Base-by-base conservation (phyloP, 345 rosid species). In the Rhodamnia argentea region DNA sequence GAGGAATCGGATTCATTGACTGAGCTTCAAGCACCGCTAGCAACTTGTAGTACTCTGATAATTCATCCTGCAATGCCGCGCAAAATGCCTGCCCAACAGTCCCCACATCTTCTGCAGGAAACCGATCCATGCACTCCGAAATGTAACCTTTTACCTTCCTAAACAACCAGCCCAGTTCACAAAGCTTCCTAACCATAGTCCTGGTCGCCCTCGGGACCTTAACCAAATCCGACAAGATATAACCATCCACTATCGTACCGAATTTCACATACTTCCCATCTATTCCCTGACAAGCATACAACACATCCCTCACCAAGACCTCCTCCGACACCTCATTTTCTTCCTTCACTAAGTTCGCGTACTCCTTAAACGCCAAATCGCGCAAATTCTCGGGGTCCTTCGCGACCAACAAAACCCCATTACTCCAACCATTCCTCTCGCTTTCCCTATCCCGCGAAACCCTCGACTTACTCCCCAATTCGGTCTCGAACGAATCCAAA, bases 131-230 rank as follows among this genome's bases (percentile, higher is more conserved):
- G 84, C 97, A 91, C 87, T 94, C 98, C 0, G 94, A 92, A 50
- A 95, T 94, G 84, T 95, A 94, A 53, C 88, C 94, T 87, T 89
- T 96, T 58, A 97, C 99, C 88, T 97, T 97, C 88, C 95, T 93
- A 87, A 96, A 96, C 90, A 97, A 87, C 99, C 99, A 97, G 13
- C 99, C 99, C 88, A 97, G 89, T 91, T 97, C 99, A 40, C 98
- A 96, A 47, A 97, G 91, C 94, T 91, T 95, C 92, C 96, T 91
- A 24, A 95, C 93, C 92, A 96, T 91, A 85, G 90, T 86, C 88
- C 96, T 92, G 18, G 95, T 93, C 2, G 94, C 95, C 84, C 98
- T 86, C 40, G 98, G 93, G 47, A 93, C 96, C 92, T 93, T 94
- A 86, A 94, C 86, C 5, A 83, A 84, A 86, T 94, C 98, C 40